phyloP scores from a whole-genome alignment of 2,329 filamentous ascomycete species.

The Penicillium sp. region DNA sequence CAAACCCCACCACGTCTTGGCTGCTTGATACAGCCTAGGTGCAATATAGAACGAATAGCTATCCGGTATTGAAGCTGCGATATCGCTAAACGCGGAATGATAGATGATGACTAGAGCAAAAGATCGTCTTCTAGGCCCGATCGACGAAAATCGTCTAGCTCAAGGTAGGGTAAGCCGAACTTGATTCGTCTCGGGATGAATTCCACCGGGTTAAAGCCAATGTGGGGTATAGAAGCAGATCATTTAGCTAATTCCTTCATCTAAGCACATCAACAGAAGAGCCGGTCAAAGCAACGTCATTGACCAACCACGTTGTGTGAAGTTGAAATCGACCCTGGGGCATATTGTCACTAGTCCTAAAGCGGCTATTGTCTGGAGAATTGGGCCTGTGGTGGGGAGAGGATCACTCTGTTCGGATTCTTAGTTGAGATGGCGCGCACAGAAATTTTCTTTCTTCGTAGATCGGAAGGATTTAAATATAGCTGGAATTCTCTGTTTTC shows the following conservation, averaged over 20 bases:
- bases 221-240: slow-evolving; percentile 4
- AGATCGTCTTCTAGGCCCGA: background rate
- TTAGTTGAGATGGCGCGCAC: background rate
- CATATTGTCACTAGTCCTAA: slow-evolving; percentile 22
- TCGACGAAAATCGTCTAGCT: background rate
- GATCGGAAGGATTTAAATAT: background rate
- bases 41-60: background rate
- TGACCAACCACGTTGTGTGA: slow-evolving; percentile 19
- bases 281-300: background rate
- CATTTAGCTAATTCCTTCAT: slow-evolving; percentile 20
- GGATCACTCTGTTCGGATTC: background rate
- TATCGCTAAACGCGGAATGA: background rate
- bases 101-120: background rate
- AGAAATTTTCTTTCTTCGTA: background rate
- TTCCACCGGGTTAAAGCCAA: background rate
- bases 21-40: background rate
- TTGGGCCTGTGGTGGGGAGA: slow-evolving; percentile 11
- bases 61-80: background rate
- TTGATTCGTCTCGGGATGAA: background rate
- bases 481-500: background rate
- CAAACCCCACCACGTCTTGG: background rate
- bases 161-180: background rate
- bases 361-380: slow-evolving; percentile 25
- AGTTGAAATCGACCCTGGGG: background rate
- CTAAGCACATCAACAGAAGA: slow-evolving; percentile 13